Evolutionary conservation across 2,329 filamentous ascomycete genomes (phyloP).

Genomic region (Fusarium musae): DNA sequence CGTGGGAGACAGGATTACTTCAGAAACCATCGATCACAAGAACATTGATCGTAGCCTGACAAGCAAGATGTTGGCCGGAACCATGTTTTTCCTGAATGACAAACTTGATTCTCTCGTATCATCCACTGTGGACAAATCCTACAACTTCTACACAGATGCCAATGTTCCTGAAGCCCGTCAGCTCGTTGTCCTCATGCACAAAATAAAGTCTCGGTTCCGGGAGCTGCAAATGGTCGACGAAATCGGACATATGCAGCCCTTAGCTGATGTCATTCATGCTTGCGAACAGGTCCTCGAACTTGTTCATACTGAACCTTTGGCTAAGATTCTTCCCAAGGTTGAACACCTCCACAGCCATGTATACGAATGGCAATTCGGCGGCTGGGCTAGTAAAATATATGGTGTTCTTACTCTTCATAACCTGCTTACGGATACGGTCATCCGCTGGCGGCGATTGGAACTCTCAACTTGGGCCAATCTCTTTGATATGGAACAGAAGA

Average conservation of each 20-base stretch:
- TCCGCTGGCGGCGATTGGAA: constrained; percentile 91
- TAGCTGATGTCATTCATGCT: constrained; percentile 79
- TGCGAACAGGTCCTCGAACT: constrained; percentile 82
- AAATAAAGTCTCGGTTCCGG: constrained; percentile 77
- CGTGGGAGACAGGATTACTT: constrained; percentile 53
- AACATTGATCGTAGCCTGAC: constrained; percentile 54
- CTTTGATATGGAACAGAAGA: constrained; percentile 83
- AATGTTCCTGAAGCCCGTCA: constrained; percentile 81
- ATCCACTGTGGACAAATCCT: constrained; percentile 56
- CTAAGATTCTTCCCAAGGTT: constrained; percentile 84
- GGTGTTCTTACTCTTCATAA: constrained; percentile 78
- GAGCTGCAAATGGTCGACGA: constrained; percentile 75
- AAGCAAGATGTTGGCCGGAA: constrained; percentile 70
- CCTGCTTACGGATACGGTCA: constrained; percentile 80
- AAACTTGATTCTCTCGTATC: constrained; percentile 60
- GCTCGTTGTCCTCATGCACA: constrained; percentile 75
- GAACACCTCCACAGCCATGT: constrained; percentile 88
- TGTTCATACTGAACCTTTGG: constrained; percentile 83
- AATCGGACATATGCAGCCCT: constrained; percentile 77
- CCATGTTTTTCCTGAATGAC: constrained; percentile 73
- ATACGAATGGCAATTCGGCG: constrained; percentile 90
- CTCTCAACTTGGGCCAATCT: constrained; percentile 91
- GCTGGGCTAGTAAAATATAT: constrained; percentile 85
- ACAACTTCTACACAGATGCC: constrained; percentile 90
- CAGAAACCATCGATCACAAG: constrained; percentile 44